Percentiles rank a stretch among this genome's conserved stretches.
Conservation (phyloP, 2,329 filamentous ascomycete genomes). For the Pestalotiopsis sp. region DNA sequence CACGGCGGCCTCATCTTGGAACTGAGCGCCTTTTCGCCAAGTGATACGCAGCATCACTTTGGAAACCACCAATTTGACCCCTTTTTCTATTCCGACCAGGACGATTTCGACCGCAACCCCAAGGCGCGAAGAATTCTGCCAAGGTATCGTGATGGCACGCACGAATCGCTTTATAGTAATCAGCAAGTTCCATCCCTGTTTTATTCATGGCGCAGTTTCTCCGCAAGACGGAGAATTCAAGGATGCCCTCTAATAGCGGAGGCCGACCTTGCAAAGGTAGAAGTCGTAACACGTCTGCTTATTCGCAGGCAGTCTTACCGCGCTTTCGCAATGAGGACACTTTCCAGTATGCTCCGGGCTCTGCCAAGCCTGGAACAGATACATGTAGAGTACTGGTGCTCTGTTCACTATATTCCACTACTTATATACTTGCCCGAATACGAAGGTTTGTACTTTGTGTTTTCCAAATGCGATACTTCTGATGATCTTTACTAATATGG, state of each 20-base stretch:
- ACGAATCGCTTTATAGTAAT: neutral
- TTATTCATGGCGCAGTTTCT: neutral
- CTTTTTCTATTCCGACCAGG: slow-evolving; percentile 5
- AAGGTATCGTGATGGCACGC: neutral
- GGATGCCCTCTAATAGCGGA: neutral
- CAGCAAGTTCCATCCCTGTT: neutral
- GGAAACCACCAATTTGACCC: neutral
- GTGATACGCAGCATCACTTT: neutral
- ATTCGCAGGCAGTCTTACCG: neutral
- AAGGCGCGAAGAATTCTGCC: neutral
- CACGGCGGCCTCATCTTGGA: neutral
- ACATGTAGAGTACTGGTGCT: neutral
- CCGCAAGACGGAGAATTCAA: neutral
- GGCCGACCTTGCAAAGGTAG: neutral
- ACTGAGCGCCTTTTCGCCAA: neutral
- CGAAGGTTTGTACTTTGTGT: neutral
- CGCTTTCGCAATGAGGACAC: neutral
- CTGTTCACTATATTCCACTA: neutral
- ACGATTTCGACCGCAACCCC: neutral
- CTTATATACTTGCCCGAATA: neutral
- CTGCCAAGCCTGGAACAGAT: neutral
- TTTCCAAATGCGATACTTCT: neutral
- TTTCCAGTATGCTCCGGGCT: neutral
- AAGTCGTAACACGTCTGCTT: neutral
- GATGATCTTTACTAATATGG: neutral